These are phyloP conservation scores for Amaranthus hypochondriacus DNA, from an alignment of 148 eudicot genomes.

Conservation along the genomic window DNA sequence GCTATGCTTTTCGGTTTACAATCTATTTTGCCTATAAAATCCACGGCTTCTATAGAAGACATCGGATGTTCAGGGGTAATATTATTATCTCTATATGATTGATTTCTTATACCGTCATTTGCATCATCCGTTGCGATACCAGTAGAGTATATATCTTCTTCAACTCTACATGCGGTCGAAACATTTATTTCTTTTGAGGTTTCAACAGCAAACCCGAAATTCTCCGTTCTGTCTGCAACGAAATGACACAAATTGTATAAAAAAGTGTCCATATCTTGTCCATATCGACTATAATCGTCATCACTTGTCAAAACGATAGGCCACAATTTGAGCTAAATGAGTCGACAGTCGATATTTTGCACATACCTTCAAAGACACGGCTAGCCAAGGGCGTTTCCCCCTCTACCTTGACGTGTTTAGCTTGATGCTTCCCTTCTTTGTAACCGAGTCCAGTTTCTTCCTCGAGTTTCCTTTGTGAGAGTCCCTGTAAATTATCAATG, in stretches of 20 bases:
- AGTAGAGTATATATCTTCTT: constrained; percentile 25
- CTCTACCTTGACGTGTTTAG: constrained; percentile 20
- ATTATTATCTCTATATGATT: constrained; percentile 7
- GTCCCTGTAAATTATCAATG: constrained; percentile 24
- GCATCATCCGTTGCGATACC: constrained; percentile 29
- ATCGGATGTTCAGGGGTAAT: constrained; percentile 13
- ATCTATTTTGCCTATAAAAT: constrained; percentile 48
- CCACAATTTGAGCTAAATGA: neutral
- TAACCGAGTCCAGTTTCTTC: constrained; percentile 19
- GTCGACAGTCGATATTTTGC: neutral
- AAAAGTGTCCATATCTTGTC: too few relatives aligned
- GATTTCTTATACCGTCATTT: constrained; percentile 17
- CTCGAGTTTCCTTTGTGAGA: constrained; percentile 17
- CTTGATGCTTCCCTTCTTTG: constrained; percentile 12
- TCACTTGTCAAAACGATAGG: neutral
- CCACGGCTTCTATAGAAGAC: constrained; percentile 35
- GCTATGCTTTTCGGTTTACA: constrained; percentile 12
- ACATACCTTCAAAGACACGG: constrained; percentile 14
- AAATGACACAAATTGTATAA: neutral
- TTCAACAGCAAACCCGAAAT: constrained; percentile 12
- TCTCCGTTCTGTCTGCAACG: constrained; percentile 18
- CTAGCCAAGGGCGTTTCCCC: constrained; percentile 10
- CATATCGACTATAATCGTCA: neutral
- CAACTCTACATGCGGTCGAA: constrained; percentile 16
- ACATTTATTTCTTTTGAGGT: constrained; percentile 19